phyloP scores from a whole-genome alignment of 352 stramenopile genomes.

The Phytophthora pseudosyringae region DNA sequence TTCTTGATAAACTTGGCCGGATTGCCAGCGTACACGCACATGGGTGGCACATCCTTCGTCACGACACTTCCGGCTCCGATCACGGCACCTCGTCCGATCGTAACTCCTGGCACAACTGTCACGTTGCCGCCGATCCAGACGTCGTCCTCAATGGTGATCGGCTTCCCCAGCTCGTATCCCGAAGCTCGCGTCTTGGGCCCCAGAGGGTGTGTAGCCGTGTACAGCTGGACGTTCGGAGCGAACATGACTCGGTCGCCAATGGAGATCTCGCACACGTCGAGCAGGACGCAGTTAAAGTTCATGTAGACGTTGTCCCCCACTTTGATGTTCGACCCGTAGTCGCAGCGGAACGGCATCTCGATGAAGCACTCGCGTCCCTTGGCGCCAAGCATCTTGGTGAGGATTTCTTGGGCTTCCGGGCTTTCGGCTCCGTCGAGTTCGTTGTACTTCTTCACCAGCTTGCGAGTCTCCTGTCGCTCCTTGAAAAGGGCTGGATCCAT shows the following conservation, averaged over 20 bases:
- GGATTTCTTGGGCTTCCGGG: constrained; percentile 29
- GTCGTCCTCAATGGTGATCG: constrained; percentile 86
- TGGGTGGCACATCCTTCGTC: constrained; percentile 75
- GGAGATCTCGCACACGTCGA: constrained; percentile 81
- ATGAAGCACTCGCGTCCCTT: constrained; percentile 57
- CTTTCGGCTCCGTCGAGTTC: constrained; percentile 34
- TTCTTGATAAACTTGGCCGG: constrained; percentile 83
- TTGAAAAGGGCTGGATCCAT: constrained; percentile 45
- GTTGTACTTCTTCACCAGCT: constrained; percentile 55
- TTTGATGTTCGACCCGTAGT: constrained; percentile 90
- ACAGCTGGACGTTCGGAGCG: constrained; percentile 79
- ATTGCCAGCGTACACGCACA: constrained; percentile 74
- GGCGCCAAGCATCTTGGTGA: constrained; percentile 53
- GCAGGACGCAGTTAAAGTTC: constrained; percentile 90
- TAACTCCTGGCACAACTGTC: constrained; percentile 72
- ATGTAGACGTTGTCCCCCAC: constrained; percentile 83
- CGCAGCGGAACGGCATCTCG: constrained; percentile 87
- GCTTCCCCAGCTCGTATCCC: constrained; percentile 63
- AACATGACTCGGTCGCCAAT: constrained; percentile 83
- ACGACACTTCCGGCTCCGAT: constrained; percentile 87
- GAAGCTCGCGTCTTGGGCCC: constrained; percentile 47
- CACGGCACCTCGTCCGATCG: constrained; percentile 66
- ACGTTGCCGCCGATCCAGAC: constrained; percentile 86
- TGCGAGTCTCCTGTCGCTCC: constrained; percentile 44
- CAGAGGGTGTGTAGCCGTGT: constrained; percentile 82